These are phyloP conservation scores for Penicillium pulvis DNA, from an alignment of 495 filamentous ascomycete species.

Conservation along the genomic window DNA sequence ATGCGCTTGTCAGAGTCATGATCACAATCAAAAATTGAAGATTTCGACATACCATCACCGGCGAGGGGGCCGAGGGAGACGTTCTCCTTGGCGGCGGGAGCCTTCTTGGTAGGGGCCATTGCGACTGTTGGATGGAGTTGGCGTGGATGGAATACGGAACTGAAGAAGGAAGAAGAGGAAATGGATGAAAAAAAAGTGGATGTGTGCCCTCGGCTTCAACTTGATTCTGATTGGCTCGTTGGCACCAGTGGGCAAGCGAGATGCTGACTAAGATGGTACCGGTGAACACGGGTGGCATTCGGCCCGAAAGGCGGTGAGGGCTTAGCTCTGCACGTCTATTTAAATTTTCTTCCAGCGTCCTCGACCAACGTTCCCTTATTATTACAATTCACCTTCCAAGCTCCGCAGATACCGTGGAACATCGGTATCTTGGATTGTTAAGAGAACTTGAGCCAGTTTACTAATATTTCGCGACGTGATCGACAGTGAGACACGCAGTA, in stretches of 20 bases:
- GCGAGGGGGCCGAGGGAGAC: constrained; percentile 96
- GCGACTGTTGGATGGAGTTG: constrained; percentile 46
- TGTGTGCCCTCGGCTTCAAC: constrained; percentile 47
- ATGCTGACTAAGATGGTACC: constrained; percentile 20
- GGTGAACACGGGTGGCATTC: constrained; percentile 25
- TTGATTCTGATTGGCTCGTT: constrained; percentile 33
- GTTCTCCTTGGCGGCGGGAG: constrained; percentile 85
- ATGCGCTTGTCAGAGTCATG: constrained; percentile 10
- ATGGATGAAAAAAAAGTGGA: constrained; percentile 33
- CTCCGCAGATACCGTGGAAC: constrained; percentile 7
- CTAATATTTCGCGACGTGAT: constrained; percentile 7
- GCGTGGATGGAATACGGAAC: constrained; percentile 49
- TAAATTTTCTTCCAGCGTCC: constrained; percentile 33
- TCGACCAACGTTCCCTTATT: not conserved
- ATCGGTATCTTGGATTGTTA: constrained; percentile 4
- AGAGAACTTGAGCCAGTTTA: constrained; percentile 5
- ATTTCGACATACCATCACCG: constrained; percentile 70
- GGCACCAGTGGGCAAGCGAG: constrained; percentile 34
- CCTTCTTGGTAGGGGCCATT: constrained; percentile 77
- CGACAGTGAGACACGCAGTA: not conserved
- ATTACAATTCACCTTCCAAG: constrained; percentile 23
- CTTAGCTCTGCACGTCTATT: constrained; percentile 30
- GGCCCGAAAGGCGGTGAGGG: constrained; percentile 40
- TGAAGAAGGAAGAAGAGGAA: constrained; percentile 29
- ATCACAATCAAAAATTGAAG: not conserved